A percentile compares a stretch with the other conserved stretches of the same genome.
These are phyloP conservation scores for Passiflora organensis DNA, from an alignment of 345 rosid species.

Conservation along the genomic window DNA sequence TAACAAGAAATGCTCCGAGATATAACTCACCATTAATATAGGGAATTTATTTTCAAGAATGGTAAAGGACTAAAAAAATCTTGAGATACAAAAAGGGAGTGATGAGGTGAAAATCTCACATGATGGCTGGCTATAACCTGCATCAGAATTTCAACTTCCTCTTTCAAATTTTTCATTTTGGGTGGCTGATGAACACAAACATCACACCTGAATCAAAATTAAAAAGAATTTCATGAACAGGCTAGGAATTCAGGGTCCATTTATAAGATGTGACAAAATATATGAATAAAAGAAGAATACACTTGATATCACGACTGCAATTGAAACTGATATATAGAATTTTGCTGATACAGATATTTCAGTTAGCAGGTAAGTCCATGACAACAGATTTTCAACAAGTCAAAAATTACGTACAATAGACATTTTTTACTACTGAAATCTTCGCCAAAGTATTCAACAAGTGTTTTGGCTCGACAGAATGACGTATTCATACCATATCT, in stretches of 20 bases:
- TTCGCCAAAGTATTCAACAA: conserved; percentile 83
- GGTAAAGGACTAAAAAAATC: too few species aligned
- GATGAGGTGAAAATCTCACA: conserved; percentile 24
- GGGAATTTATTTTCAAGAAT: too few species aligned
- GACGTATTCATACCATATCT: conserved; percentile 92
- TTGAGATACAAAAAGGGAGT: background rate
- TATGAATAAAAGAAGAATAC: background rate
- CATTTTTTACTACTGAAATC: conserved; percentile 56
- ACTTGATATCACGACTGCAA: background rate
- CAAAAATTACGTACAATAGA: conserved; percentile 43
- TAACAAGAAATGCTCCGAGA: too few species aligned
- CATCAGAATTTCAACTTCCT: conserved; percentile 62
- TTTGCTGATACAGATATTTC: background rate
- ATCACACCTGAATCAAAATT: conserved; percentile 57
- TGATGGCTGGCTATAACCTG: conserved; percentile 54
- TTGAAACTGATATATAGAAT: background rate
- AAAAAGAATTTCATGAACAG: background rate
- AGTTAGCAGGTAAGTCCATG: background rate
- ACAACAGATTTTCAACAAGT: background rate
- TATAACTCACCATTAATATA: too few species aligned
- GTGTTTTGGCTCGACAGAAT: conserved; percentile 65
- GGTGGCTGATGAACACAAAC: conserved; percentile 71
- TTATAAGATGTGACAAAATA: background rate
- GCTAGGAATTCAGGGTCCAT: too few species aligned
- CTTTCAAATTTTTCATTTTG: conserved; percentile 51